Evolutionary conservation across 352 stramenopile species (phyloP), one percentile per base, ranked within the genome.

Genomic region (Globisporangium acanthophoron): DNA sequence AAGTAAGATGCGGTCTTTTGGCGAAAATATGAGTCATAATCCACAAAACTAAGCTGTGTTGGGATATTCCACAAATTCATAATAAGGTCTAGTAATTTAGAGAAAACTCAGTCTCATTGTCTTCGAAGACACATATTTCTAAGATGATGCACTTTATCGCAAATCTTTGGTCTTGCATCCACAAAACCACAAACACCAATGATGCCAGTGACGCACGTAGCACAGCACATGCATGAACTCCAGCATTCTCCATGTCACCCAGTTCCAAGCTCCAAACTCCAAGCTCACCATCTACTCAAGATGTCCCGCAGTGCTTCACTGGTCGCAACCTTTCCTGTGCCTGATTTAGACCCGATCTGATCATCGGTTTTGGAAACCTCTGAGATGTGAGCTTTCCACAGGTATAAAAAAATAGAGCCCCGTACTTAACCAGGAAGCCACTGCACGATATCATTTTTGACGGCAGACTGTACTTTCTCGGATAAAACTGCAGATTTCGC

Each of bases 81-180:
- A 24, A 46, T 21, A 46, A 21, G 41, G 2, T 21, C 16, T 24
- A 46, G 41, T 46, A 20, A 46, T 21, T 46, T 15, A 7, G 41
- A 46, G 18, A 46, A 46, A 46, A 46, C 18, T 46, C 41, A 6
- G 41, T 46, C 41, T 46, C 9, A 9, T 46, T 46, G 41, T 45
- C 11, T 45, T 21, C 9, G 9, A 21, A 46, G 41, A 21, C 18
- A 5, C 41, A 46, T 46, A 21, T 9, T 8, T 46, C 41, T 46
- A 21, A 24, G 15, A 46, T 46, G 41, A 46, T 46, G 41, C 41
- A 46, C 41, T 46, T 46, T 46, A 46, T 46, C 41, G 41, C 41
- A 24, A 46, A 46, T 46, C 40, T 24, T 46, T 46, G 41, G 16
- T 46, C 41, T 24, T 21, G 41, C 2, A 46, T 24, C 41, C 18